phyloP scores from a whole-genome alignment of 345 rosid species.

The Salix purpurea region DNA sequence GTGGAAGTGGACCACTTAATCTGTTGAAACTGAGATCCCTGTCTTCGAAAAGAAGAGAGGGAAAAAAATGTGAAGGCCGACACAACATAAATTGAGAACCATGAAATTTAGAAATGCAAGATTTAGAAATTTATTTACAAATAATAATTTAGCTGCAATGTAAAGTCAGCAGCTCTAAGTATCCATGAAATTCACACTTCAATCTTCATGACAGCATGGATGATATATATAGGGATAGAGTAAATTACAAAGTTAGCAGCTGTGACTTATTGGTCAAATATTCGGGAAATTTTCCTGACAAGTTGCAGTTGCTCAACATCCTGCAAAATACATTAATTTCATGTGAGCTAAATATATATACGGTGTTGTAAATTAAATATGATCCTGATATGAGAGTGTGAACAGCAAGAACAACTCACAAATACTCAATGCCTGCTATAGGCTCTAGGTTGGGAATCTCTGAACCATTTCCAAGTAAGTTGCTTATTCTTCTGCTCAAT shows the following conservation, averaged over 20 bases:
- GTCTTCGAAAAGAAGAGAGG: background rate
- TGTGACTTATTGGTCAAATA: background rate
- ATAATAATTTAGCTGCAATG: background rate
- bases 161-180: background rate
- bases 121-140: too few relatives aligned
- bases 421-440: background rate
- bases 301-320: constrained; percentile 15
- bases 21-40: constrained; percentile 20
- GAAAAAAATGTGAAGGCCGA: rapidly evolving
- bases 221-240: background rate
- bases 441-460: background rate
- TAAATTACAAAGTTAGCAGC: constrained; percentile 1
- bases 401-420: constrained; percentile 2
- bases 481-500: constrained; percentile 13
- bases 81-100: too few relatives aligned
- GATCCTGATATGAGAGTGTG: background rate
- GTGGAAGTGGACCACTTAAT: constrained; percentile 2
- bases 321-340: background rate
- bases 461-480: constrained; percentile 10
- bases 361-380: background rate
- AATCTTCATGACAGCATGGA: background rate
- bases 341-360: background rate
- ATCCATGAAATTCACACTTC: background rate
- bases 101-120: too few relatives aligned
- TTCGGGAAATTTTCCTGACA: background rate